Conservation (phyloP, 2,329 filamentous ascomycete genomes). For the Apiospora pterosperma region DNA sequence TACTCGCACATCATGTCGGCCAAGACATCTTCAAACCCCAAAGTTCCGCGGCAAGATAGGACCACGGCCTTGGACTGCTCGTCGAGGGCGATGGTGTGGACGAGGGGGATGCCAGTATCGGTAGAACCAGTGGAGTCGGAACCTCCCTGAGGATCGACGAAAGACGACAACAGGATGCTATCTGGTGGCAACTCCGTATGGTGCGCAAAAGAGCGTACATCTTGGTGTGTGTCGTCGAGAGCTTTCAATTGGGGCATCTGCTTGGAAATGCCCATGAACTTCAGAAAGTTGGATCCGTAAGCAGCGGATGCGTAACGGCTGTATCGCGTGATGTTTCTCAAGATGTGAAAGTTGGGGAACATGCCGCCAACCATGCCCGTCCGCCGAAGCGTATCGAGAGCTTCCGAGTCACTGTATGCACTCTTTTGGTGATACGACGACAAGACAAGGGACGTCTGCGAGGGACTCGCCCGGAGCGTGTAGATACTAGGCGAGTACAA, state of each 20-base stretch:
- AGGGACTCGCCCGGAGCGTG: constrained; percentile 55
- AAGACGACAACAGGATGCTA: constrained; percentile 65
- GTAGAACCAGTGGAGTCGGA: constrained; percentile 63
- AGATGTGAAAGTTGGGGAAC: constrained; percentile 57
- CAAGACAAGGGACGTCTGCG: constrained; percentile 50
- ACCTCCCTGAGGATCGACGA: constrained; percentile 66
- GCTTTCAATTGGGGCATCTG: constrained; percentile 40
- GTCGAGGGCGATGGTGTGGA: constrained; percentile 71
- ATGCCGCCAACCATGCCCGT: constrained; percentile 55
- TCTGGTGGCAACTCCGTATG: constrained; percentile 57
- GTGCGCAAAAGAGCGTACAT: constrained; percentile 60
- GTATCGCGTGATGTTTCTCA: constrained; percentile 61
- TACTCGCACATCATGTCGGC: constrained; percentile 75
- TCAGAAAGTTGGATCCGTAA: constrained; percentile 62
- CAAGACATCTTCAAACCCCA: constrained; percentile 71
- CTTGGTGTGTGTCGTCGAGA: constrained; percentile 50
- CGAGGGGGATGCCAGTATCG: constrained; percentile 64
- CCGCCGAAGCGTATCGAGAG: constrained; percentile 44
- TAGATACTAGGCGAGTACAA: constrained; percentile 53
- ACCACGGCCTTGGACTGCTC: constrained; percentile 70
- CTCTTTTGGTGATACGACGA: constrained; percentile 47
- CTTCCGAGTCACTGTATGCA: constrained; percentile 44
- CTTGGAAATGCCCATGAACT: constrained; percentile 58
- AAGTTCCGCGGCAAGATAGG: constrained; percentile 67
- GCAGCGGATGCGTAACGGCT: constrained; percentile 66